Evolutionary conservation across 805 yeast genomes (phyloP), one percentile per base, ranked within the genome.

Genomic region (Wickerhamiella cacticola): DNA sequence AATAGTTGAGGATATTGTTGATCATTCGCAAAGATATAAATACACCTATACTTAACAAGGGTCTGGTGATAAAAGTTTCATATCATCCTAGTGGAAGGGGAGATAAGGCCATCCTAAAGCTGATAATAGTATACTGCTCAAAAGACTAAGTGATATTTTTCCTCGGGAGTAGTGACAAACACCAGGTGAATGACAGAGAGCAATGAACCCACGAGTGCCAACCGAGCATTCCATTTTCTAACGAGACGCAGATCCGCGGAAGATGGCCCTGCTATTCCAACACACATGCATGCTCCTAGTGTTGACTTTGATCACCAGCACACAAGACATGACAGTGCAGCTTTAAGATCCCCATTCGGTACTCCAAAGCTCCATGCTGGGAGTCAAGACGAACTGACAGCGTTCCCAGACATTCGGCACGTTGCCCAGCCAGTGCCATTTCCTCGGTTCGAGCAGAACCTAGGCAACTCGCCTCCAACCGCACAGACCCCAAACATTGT

Each of bases 221-320:
- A 31, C 10, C 36, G 36, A 15, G n/a, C 36, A 15, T 15, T 31
- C n/a, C 36, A 31, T 15, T 31, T 31, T 15, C n/a, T 31, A 19
- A 15, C 36, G 5, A 31, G 21, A 31, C 36, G 36, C 21, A 18
- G 41, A 19, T 36, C 41, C 15, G 15, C 41, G 15, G 41, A 36
- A 6, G n/a, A 9, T 19, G 26, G 24, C 16, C 41, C 41, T 36
- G 41, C 41, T 12, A 31, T 41, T 21, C 45, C 45, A 8, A 31
- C 35, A 3, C 45, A 41, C 38, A 41, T 41, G 45, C 45, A 41
- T n/a, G 34, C 38, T 15, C 25, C 45, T 4, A 41, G 45, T 28
- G 19, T 28, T 15, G 25, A 31, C 24, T 29, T 41, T 8, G 25
- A 36, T 36, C 41, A 36, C 16, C 41, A 36, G 25, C 45, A 41